A percentile compares a stretch with the other conserved stretches of the same genome.
Evolutionary conservation across 2,329 filamentous ascomycete species (phyloP).

Genomic region (Xylaria sp.): DNA sequence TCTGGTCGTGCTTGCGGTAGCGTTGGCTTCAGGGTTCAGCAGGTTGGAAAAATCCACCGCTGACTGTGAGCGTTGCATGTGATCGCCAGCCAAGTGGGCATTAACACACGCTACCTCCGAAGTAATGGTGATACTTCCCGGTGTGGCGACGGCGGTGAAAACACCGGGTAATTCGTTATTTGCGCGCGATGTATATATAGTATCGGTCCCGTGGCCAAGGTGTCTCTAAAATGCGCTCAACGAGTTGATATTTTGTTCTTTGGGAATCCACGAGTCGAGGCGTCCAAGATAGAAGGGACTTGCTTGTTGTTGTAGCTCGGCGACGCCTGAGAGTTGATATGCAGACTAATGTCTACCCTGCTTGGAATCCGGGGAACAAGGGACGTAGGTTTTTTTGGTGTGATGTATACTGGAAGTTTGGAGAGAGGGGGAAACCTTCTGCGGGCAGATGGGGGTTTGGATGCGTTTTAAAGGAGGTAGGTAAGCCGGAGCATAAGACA

Average conservation of each 20-base stretch:
- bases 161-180: slow-evolving; percentile 4
- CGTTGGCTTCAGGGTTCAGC: slow-evolving; percentile 69
- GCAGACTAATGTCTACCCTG: slow-evolving; percentile 20
- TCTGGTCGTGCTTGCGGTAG: slow-evolving; percentile 47
- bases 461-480: slow-evolving; percentile 53
- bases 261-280: slow-evolving; percentile 8
- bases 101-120: slow-evolving; percentile 20
- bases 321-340: slow-evolving; percentile 1
- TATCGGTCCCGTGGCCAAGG: slow-evolving; percentile 8
- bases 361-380: slow-evolving; percentile 31
- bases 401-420: slow-evolving; percentile 48
- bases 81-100: slow-evolving; percentile 59
- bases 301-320: slow-evolving; percentile 17
- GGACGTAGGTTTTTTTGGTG: slow-evolving; percentile 35
- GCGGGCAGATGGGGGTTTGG: slow-evolving; percentile 50
- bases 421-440: slow-evolving; percentile 48
- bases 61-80: slow-evolving; percentile 80
- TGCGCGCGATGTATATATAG: not conserved
- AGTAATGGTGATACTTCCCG: slow-evolving; percentile 10
- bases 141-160: slow-evolving; percentile 1
- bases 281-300: not conserved
- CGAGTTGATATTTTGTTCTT: not conserved
- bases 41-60: slow-evolving; percentile 81
- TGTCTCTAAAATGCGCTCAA: slow-evolving; percentile 6
- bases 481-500: slow-evolving; percentile 35